phyloP scores from a whole-genome alignment of 768 basidiomycete genomes.

The Tephrocybe sp. region DNA sequence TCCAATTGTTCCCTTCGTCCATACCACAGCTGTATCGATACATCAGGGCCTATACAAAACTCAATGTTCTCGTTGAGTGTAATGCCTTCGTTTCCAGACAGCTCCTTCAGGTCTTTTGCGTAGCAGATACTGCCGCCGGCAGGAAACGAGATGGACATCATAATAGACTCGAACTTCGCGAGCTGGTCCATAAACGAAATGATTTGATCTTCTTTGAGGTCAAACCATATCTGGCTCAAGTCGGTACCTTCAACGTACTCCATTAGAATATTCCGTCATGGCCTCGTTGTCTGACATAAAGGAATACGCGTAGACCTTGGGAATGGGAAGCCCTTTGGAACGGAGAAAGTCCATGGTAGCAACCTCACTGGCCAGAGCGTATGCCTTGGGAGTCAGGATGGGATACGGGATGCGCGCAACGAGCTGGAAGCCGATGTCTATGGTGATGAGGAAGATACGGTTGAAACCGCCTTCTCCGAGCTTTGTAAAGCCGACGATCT shows the following conservation, averaged over 20 bases:
- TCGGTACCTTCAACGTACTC: constrained; percentile 33
- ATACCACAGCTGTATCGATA: constrained; percentile 25
- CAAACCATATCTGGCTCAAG: constrained; percentile 32
- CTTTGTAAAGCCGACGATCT: too few relatives aligned
- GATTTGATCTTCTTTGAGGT: constrained; percentile 29
- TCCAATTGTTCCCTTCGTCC: constrained; percentile 20
- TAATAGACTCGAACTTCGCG: constrained; percentile 34
- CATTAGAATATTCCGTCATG: constrained; percentile 34
- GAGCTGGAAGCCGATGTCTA: too few relatives aligned
- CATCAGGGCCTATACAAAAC: constrained; percentile 34
- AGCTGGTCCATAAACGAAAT: constrained; percentile 36
- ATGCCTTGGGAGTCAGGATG: too few relatives aligned
- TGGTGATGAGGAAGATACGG: too few relatives aligned
- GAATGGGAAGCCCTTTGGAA: too few relatives aligned
- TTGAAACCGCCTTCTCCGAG: too few relatives aligned
- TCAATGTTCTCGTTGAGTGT: too few relatives aligned
- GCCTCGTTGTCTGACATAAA: constrained; percentile 25
- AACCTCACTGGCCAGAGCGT: too few relatives aligned
- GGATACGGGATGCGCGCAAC: too few relatives aligned
- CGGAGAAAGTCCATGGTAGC: too few relatives aligned
- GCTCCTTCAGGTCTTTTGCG: constrained; percentile 34
- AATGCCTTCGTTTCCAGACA: constrained; percentile 13
- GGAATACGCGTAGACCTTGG: constrained; percentile 33
- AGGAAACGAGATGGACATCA: constrained; percentile 43
- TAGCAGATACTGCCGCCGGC: constrained; percentile 44